A percentile compares a stretch with the other conserved stretches of the same genome.
These are phyloP conservation scores for Marchantia polymorpha DNA, from an alignment of 225 moss, liverwort and hornwort genomes.

Conservation along the genomic window DNA sequence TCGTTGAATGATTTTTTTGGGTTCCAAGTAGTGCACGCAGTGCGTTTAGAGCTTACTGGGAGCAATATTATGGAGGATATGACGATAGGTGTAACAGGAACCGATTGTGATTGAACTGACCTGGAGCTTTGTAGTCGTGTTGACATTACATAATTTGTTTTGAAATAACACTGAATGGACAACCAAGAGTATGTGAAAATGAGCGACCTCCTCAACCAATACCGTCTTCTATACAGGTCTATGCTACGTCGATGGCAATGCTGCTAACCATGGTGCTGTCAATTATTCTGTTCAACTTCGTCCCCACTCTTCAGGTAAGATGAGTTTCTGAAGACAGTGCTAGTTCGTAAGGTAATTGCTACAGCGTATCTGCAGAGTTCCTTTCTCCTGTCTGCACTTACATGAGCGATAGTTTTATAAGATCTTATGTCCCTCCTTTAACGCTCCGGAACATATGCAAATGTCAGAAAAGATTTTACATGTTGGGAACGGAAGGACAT, in stretches of 20 bases:
- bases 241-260: slow-evolving; percentile 99
- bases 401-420: no score
- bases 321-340: background rate
- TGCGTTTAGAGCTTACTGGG: background rate
- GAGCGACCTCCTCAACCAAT: background rate
- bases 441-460: background rate
- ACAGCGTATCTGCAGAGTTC: background rate
- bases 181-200: background rate
- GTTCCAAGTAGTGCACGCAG: background rate
- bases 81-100: background rate
- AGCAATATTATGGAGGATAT: background rate
- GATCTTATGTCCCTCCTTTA: background rate
- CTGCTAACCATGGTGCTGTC: slow-evolving; percentile 86
- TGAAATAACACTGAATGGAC: no score
- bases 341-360: background rate
- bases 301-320: slow-evolving; percentile 75
- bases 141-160: background rate
- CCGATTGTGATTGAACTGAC: background rate
- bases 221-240: slow-evolving; percentile 46
- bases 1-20: background rate
- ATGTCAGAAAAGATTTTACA: background rate
- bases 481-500: background rate
- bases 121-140: background rate
- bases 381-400: background rate
- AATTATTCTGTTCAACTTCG: slow-evolving; percentile 63